A percentile compares a stretch with the other conserved stretches of the same genome.
These are phyloP conservation scores for Penicillium paradoxum DNA, from an alignment of 495 filamentous ascomycete species.

Conservation along the genomic window DNA sequence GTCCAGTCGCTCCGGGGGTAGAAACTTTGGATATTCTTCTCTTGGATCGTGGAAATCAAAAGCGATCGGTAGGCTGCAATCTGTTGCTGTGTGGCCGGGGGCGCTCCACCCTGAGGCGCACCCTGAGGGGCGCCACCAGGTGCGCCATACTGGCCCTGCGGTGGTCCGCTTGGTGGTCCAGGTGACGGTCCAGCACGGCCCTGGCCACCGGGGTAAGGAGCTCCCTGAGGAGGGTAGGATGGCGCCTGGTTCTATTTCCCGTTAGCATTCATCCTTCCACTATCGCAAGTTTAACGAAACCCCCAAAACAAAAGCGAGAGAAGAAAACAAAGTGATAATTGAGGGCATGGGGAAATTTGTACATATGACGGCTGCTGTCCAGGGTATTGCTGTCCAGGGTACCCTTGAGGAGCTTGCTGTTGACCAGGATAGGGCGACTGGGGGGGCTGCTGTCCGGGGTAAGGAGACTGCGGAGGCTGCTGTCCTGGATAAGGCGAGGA, in stretches of 20 bases:
- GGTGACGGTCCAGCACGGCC: constrained; percentile 28
- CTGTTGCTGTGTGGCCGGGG: constrained; percentile 43
- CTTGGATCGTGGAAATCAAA: constrained; percentile 50
- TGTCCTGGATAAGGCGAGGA: constrained; percentile 32
- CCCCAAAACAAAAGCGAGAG: constrained; percentile 7
- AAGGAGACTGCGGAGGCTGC: constrained; percentile 15
- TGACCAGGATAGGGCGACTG: constrained; percentile 2
- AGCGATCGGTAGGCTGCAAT: constrained; percentile 49
- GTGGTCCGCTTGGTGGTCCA: constrained; percentile 16
- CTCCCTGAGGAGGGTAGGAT: constrained; percentile 28
- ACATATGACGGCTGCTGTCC: constrained; percentile 30
- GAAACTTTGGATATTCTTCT: constrained; percentile 53
- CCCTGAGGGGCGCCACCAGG: constrained; percentile 26
- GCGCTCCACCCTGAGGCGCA: constrained; percentile 21
- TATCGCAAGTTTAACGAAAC: not conserved
- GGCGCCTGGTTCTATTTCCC: constrained; percentile 17
- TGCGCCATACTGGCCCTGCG: constrained; percentile 10
- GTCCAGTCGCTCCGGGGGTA: constrained; percentile 47
- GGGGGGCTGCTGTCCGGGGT: constrained; percentile 18
- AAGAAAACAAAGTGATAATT: not conserved
- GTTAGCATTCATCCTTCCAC: constrained; percentile 13
- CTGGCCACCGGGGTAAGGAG: constrained; percentile 31
- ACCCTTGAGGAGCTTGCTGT: constrained; percentile 8
- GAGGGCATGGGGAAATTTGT: constrained; percentile 18
- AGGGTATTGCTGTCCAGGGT: constrained; percentile 21